These are phyloP conservation scores for Yarrowia keelungensis DNA, from an alignment of 805 yeast species.

Conservation along the genomic window DNA sequence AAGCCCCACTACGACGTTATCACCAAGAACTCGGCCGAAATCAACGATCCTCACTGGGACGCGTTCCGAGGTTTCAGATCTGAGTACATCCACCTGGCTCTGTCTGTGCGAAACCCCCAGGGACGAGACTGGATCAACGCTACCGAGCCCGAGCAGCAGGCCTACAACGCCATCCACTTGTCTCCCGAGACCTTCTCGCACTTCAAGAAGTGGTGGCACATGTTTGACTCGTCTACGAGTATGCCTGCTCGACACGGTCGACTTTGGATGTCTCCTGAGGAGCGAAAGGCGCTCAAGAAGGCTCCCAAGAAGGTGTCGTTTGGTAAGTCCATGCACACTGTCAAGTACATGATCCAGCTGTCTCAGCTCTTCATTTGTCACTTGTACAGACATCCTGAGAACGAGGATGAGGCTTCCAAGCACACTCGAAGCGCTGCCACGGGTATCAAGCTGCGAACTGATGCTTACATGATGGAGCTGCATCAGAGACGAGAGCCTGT, in stretches of 20 bases:
- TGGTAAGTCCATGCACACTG: conserved; percentile 74
- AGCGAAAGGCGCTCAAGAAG: conserved; percentile 44
- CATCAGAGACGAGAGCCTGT: conserved; percentile 62
- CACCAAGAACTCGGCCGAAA: conserved; percentile 54
- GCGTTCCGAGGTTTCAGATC: conserved; percentile 83
- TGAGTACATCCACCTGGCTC: conserved; percentile 76
- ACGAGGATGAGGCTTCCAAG: conserved; percentile 52
- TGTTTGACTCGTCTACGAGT: conserved; percentile 79
- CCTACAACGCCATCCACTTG: conserved; percentile 77
- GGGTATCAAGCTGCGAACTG: conserved; percentile 73
- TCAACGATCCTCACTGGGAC: conserved; percentile 64
- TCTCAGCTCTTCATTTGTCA: conserved; percentile 79
- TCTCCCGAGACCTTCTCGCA: conserved; percentile 71
- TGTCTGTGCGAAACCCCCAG: conserved; percentile 58
- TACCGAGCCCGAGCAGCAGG: conserved; percentile 39
- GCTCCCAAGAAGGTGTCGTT: conserved; percentile 58
- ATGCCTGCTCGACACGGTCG: conserved; percentile 80
- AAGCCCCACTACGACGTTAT: conserved; percentile 69
- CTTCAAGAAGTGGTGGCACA: conserved; percentile 85
- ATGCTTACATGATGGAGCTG: conserved; percentile 64
- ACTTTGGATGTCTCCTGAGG: conserved; percentile 59
- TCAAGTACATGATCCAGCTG: conserved; percentile 77
- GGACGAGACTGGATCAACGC: conserved; percentile 42
- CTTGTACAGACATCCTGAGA: conserved; percentile 61
- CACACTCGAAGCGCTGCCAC: conserved; percentile 55